A percentile compares a stretch with the other conserved stretches of the same genome.
Evolutionary conservation across 1,284 basidiomycete species (phyloP).

Genomic region (Filobasidium uniguttulatum): DNA sequence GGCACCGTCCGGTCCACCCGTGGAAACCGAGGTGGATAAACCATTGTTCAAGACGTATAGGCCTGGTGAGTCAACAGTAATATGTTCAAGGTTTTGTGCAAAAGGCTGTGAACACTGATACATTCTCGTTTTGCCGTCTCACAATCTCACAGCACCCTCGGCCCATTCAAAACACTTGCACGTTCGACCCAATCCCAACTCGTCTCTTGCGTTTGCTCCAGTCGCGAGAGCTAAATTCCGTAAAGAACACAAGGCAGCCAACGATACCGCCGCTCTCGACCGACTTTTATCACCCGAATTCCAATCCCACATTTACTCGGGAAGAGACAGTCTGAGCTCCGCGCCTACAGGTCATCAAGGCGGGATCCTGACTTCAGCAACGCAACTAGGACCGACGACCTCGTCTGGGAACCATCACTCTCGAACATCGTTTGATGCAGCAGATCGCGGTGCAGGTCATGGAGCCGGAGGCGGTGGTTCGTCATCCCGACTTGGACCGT

Average conservation of each 20-base stretch:
- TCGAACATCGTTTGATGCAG: conserved; percentile 10
- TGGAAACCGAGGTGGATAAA: no score
- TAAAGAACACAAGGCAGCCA: conserved; percentile 9
- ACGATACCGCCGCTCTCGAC: conserved; percentile 14
- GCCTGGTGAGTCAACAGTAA: conserved; percentile 1
- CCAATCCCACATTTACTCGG: no score
- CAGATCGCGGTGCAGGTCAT: not conserved
- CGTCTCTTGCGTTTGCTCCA: conserved; percentile 10
- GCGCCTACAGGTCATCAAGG: conserved; percentile 4
- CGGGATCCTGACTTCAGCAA: not conserved
- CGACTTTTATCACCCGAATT: conserved; percentile 11
- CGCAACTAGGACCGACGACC: not conserved
- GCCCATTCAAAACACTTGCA: conserved; percentile 11
- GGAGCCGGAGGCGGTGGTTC: not conserved
- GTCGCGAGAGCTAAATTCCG: conserved; percentile 10
- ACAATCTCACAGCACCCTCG: conserved; percentile 5
- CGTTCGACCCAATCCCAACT: conserved; percentile 11
- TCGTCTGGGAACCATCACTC: not conserved
- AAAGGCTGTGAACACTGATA: not conserved
- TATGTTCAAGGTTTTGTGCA: no score
- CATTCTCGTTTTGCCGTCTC: not conserved
- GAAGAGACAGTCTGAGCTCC: not conserved
- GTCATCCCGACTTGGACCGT: conserved; percentile 2
- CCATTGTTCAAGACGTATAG: conserved; percentile 10
- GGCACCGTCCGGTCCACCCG: no score